Percentiles rank a stretch among this genome's conserved stretches.
Evolutionary conservation across 352 stramenopile genomes (phyloP).

Genomic region (Nothophytophthora sp.): DNA sequence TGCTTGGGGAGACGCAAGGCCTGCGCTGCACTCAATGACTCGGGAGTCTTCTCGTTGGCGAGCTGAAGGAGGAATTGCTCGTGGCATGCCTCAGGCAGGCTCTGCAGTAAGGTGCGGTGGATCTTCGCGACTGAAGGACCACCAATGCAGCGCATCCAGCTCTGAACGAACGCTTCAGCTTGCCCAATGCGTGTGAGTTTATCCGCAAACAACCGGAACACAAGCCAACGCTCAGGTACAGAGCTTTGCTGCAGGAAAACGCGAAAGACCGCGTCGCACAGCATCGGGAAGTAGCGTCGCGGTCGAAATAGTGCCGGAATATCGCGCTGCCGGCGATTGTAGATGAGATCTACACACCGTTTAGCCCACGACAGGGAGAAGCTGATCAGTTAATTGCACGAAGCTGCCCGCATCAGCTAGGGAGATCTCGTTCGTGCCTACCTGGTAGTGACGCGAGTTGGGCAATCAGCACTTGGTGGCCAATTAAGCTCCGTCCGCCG

Average conservation of each 20-base stretch:
- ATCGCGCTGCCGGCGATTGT: slow-evolving; percentile 53
- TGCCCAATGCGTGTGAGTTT: slow-evolving; percentile 68
- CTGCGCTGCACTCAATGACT: slow-evolving; percentile 7
- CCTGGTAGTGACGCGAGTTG: slow-evolving; percentile 52
- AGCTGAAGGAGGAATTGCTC: slow-evolving; percentile 56
- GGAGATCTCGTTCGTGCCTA: slow-evolving; percentile 10
- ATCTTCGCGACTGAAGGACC: slow-evolving; percentile 1
- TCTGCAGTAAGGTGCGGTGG: slow-evolving; percentile 40
- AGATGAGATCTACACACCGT: slow-evolving; percentile 45
- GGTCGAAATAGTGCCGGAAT: slow-evolving; percentile 51
- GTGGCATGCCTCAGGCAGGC: slow-evolving; percentile 47
- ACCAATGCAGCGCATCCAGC: slow-evolving; percentile 42
- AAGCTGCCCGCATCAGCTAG: neutral
- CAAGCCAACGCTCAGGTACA: slow-evolving; percentile 4
- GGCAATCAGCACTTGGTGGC: slow-evolving; percentile 39
- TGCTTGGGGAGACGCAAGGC: slow-evolving; percentile 44
- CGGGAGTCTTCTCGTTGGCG: slow-evolving; percentile 14
- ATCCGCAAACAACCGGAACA: slow-evolving; percentile 62
- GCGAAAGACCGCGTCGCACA: slow-evolving; percentile 48
- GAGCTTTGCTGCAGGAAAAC: slow-evolving; percentile 6
- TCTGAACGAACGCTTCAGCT: slow-evolving; percentile 38
- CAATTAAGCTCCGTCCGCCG: slow-evolving; percentile 14
- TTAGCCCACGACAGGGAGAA: neutral
- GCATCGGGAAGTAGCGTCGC: slow-evolving; percentile 39
- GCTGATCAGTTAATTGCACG: neutral